Evolutionary conservation across 805 yeast genomes (phyloP).

Genomic region (Starmera amethionina): DNA sequence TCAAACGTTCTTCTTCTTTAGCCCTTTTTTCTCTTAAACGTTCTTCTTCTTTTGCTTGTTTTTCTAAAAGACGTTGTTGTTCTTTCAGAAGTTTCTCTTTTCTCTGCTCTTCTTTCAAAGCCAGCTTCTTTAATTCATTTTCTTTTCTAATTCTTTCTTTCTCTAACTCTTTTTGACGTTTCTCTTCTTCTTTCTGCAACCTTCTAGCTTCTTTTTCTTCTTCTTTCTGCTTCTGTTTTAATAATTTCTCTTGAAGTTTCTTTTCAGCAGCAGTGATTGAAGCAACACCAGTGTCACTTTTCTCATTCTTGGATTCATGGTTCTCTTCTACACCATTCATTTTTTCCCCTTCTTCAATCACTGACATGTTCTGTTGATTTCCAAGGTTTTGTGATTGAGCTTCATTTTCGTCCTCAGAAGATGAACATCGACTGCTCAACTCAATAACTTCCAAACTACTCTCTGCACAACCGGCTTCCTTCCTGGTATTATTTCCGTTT

Average conservation of each 20-base stretch:
- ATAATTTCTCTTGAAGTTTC: constrained; percentile 24
- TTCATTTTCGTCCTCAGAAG: too few species aligned
- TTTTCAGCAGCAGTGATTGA: constrained; percentile 18
- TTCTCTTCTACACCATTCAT: background rate
- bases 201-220: constrained; percentile 13
- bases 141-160: constrained; percentile 9
- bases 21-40: constrained; percentile 6
- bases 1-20: constrained; percentile 9
- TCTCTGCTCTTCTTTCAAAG: constrained; percentile 7
- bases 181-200: constrained; percentile 8
- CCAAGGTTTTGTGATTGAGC: background rate
- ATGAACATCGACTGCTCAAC: too few species aligned
- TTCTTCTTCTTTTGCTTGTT: constrained; percentile 8
- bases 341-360: background rate
- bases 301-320: constrained; percentile 6
- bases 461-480: too few species aligned
- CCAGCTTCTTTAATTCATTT: constrained; percentile 7
- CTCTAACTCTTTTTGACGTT: constrained; percentile 1
- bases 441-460: too few species aligned
- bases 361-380: background rate
- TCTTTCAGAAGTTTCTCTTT: constrained; percentile 1
- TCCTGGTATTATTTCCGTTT: too few species aligned
- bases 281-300: constrained; percentile 8
- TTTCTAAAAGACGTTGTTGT: constrained; percentile 1
- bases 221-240: constrained; percentile 17